A percentile compares a stretch with the other conserved stretches of the same genome.
Evolutionary conservation across 192 early-diverging fungal genomes (phyloP).

Genomic region (Spinellus fusiger): DNA sequence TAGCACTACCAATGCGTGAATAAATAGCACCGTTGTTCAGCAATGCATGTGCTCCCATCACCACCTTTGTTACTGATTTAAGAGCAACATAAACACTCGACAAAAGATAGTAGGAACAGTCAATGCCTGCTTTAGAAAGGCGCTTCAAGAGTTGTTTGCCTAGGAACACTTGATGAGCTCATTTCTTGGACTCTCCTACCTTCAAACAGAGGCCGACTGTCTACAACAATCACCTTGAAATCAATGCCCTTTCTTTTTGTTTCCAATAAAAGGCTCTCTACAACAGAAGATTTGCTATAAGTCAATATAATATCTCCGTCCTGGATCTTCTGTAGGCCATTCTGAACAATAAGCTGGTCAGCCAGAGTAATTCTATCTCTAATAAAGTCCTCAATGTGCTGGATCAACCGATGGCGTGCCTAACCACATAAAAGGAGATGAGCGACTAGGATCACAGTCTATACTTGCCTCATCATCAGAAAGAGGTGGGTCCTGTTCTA

Average conservation of each 20-base stretch:
- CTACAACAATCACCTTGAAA: conserved; percentile 91
- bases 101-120: conserved; percentile 64
- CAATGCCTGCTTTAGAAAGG: conserved; percentile 58
- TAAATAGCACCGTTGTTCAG: conserved; percentile 91
- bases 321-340: conserved; percentile 79
- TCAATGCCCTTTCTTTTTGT: conserved; percentile 67
- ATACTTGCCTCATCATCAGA: conserved; percentile 77
- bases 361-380: conserved; percentile 84
- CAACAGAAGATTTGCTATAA: conserved; percentile 89
- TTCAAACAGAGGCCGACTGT: conserved; percentile 84
- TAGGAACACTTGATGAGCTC: conserved; percentile 9
- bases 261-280: conserved; percentile 67
- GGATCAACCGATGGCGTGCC: conserved; percentile 62
- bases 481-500: conserved; percentile 67
- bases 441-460: not conserved
- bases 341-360: conserved; percentile 68
- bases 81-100: conserved; percentile 72
- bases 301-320: conserved; percentile 90
- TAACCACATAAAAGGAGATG: conserved; percentile 21
- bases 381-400: conserved; percentile 84
- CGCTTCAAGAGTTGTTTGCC: conserved; percentile 59
- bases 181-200: conserved; percentile 37
- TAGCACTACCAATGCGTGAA: conserved; percentile 83
- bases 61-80: conserved; percentile 84
- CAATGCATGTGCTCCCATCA: conserved; percentile 90